Conservation (phyloP, 164 flowering plant species). For the Dillenia turbinata region DNA sequence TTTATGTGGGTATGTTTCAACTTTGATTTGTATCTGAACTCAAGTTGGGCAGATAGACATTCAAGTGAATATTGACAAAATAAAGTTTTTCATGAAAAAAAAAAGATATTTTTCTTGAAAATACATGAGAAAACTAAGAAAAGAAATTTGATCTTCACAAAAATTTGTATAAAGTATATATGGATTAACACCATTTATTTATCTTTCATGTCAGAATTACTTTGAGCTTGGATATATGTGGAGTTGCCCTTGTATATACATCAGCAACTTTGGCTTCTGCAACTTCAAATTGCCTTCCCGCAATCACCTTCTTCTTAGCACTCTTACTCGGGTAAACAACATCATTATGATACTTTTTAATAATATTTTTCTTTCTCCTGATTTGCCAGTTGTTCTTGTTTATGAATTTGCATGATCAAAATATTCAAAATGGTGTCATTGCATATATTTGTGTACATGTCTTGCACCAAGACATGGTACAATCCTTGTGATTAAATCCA, state of each 20-base stretch:
- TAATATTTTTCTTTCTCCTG: no score
- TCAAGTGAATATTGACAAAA: no score
- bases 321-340: slow-evolving; percentile 42
- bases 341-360: not conserved
- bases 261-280: slow-evolving; percentile 73
- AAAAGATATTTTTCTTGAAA: no score
- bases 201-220: slow-evolving; percentile 43
- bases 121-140: no score
- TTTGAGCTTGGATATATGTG: slow-evolving; percentile 38
- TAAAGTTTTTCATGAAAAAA: no score
- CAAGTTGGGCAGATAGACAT: no score
- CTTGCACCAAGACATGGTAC: no score
- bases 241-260: slow-evolving; percentile 48
- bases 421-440: not conserved
- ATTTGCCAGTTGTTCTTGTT: no score
- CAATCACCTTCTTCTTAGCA: slow-evolving; percentile 65
- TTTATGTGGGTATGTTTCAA: slow-evolving; percentile 42
- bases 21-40: not conserved
- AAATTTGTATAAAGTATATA: not conserved
- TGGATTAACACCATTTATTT: no score
- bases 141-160: not conserved
- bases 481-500: no score
- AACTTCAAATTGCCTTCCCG: slow-evolving; percentile 60
- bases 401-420: no score
- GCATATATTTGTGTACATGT: no score